Percentiles rank a stretch among this genome's conserved stretches.
Evolutionary conservation across 2,329 filamentous ascomycete species (phyloP).

Genomic region (Aspergillus sp.): DNA sequence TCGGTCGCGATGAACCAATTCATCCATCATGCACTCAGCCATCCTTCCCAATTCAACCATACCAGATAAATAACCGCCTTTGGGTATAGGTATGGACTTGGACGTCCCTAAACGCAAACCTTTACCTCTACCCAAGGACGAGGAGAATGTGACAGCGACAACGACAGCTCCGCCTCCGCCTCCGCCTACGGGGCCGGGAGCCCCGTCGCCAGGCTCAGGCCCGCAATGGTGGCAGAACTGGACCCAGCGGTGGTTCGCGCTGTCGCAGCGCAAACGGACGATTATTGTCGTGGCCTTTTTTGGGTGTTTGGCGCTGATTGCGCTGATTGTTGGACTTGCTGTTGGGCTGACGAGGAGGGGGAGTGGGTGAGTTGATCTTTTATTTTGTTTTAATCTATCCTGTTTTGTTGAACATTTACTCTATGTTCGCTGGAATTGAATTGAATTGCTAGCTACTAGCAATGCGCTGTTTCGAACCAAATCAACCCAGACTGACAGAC

Average conservation of each 20-base stretch:
- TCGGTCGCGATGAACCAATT: no score
- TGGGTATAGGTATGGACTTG: background rate
- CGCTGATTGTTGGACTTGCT: slow-evolving; percentile 23
- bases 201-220: background rate
- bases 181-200: background rate
- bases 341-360: slow-evolving; percentile 19
- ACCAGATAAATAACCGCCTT: background rate
- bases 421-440: no score
- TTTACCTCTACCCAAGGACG: background rate
- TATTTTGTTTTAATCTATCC: no score
- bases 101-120: slow-evolving; percentile 3
- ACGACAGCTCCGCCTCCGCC: background rate
- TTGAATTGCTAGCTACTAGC: no score
- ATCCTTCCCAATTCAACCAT: background rate
- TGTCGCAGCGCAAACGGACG: slow-evolving; percentile 10
- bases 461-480: no score
- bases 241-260: background rate
- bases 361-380: slow-evolving; percentile 15
- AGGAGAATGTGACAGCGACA: background rate
- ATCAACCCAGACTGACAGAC: background rate
- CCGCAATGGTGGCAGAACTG: background rate
- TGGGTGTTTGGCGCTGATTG: slow-evolving; percentile 12
- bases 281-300: slow-evolving; percentile 14
- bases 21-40: background rate
- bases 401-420: no score